Evolutionary conservation across 2,329 filamentous ascomycete genomes (phyloP), one percentile per base, ranked within the genome.

Genomic region (Xylariaceae sp.): DNA sequence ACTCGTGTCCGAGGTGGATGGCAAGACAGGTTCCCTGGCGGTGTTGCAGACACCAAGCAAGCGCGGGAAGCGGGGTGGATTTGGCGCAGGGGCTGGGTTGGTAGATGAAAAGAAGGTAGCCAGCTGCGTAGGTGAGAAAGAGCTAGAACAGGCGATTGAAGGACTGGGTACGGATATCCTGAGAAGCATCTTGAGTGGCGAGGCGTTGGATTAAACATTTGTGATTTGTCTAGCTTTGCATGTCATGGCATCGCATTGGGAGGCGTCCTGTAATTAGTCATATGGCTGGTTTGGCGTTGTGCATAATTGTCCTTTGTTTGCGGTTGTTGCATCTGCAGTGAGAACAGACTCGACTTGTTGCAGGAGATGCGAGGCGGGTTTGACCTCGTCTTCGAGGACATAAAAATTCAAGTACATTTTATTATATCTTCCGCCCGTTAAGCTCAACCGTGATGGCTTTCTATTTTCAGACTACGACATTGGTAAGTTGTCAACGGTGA

Each of bases 91-190:
- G 62, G 66, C 69, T 65, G 77, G 62, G 60, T 73, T 66, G 50
- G 72, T 66, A 2, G 89, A 95, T 55, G 90, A 95, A 64, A 85
- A 83, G 64, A 79, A 83, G 44, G 77, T 95, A 38, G 84, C 85
- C 3, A 90, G 88, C 66, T 87, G 82, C 61, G 85, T 91, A 17
- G 82, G 83, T n/a, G 83, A 88, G 61, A 85, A 80, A 59, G 90
- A 95, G 67, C 76, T 95, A 53, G 79, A 84, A 55, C 76, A 77
- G 45, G 83, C 86, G 43, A 79, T 89, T 33, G 79, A 83, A 19
- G 79, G 78, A 4, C 64, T 80, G 4, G 82, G 80, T 1, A 73
- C 73, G 5, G 79, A 78, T 33, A 85, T 85, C 54, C 60, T 85
- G 58, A 75, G 67, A 58, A 80, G 75, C 60, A 84, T 85, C 55